Base-by-base conservation (phyloP, 805 yeast genomes). In the Monosporozyma unispora region DNA sequence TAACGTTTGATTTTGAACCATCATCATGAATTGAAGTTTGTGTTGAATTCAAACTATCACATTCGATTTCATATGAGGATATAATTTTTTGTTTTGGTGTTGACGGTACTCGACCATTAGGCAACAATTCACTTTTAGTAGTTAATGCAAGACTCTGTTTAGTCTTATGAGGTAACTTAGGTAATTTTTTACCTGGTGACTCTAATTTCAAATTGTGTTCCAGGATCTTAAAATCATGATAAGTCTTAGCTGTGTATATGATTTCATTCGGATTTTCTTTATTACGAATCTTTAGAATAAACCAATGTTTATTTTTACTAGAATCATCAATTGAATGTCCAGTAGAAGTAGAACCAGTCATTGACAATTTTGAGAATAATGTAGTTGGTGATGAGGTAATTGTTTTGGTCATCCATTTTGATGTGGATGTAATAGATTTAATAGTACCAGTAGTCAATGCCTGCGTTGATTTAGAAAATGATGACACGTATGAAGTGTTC, bases 121-220 rank as follows among this genome's bases (percentile, higher is more conserved):
- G 33, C 18, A 28, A n/a, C 11, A 40, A 27, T 27, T 52, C 57
- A 3, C 45, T 40, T 3, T 47, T 14, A 10, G 54, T 61, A 14
- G 51, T 49, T 18, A 49, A 56, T 9, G 68, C 71, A 37, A 71
- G 54, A 48, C 60, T 62, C 43, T 65, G 59, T 51, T 72, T 74
- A 31, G 75, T 74, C 57, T 78, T 81, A 33, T 70, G 71, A 0
- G 93, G 93, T 21, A 85, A 59, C 10, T 64, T 68, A 3, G 83
- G 80, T 19, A 85, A 63, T 9, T 76, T 77, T 48, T 80, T 77
- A 0, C 91, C 95, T 0, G 96, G 95, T 56, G 78, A 85, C 44
- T 67, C 69, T 38, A 69, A 68, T 52, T 73, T 75, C 49, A 89
- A 65, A n/a, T 62, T 58, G 23, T 68, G 65, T 50, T 82, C 79